Percentiles rank a stretch among this genome's conserved stretches.
Conservation (phyloP, 2,329 filamentous ascomycete species). For the Magnaporthiopsis incrustans region DNA sequence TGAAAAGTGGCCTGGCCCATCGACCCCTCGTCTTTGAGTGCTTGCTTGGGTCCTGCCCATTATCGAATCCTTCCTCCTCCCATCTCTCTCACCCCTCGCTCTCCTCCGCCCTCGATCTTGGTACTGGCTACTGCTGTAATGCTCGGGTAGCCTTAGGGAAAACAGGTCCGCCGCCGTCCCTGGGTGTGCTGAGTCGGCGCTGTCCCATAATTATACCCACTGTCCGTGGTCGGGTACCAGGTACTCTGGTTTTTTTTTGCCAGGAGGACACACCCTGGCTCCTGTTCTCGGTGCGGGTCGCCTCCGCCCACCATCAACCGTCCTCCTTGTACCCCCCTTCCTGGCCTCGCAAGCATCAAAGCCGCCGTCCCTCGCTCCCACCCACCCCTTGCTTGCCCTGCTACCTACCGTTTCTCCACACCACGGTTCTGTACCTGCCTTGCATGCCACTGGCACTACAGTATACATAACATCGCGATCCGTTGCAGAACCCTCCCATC, state of each 20-base stretch:
- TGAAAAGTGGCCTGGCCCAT: background rate
- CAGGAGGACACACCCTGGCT: background rate
- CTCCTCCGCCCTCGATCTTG: conserved; percentile 26
- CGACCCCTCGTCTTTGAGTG: background rate
- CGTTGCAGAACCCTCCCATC: background rate
- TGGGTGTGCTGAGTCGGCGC: conserved; percentile 21
- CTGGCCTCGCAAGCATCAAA: conserved; percentile 10
- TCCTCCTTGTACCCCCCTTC: conserved; percentile 10
- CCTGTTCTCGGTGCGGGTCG: conserved; percentile 2
- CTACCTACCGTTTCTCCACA: background rate
- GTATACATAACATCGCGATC: conserved; percentile 10
- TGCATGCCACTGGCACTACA: background rate
- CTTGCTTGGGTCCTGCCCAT: background rate
- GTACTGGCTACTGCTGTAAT: conserved; percentile 11
- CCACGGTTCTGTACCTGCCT: background rate
- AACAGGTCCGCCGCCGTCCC: conserved; percentile 2
- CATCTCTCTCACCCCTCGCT: conserved; percentile 21
- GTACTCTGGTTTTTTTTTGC: conserved; percentile 15
- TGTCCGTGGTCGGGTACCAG: conserved; percentile 32
- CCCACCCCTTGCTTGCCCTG: conserved; percentile 11
- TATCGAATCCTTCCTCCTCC: conserved; percentile 14
- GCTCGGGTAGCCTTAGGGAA: conserved; percentile 2
- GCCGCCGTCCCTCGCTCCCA: conserved; percentile 11
- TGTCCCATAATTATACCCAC: conserved; percentile 21
- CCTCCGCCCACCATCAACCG: conserved; percentile 11